Conservation (phyloP, 2,329 filamentous ascomycete species). For the Stromatinia cepivora region DNA sequence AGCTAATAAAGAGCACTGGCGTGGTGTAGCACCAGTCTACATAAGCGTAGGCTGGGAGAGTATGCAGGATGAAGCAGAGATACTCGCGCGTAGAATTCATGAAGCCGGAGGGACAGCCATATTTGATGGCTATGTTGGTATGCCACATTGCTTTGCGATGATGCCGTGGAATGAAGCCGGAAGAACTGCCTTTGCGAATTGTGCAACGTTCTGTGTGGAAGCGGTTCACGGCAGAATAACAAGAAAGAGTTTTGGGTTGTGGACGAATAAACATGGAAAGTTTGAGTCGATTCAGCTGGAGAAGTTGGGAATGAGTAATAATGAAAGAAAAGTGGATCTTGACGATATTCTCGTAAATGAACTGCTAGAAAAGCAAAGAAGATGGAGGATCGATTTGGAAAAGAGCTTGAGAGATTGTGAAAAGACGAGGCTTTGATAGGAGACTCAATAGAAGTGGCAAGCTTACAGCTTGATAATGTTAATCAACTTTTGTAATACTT, state of each 20-base stretch:
- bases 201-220: slow-evolving; percentile 6
- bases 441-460: not conserved
- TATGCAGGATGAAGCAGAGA: slow-evolving; percentile 65
- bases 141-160: slow-evolving; percentile 74
- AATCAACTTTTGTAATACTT: not conserved
- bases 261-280: slow-evolving; percentile 14
- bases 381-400: slow-evolving; percentile 16
- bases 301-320: slow-evolving; percentile 10
- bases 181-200: slow-evolving; percentile 18
- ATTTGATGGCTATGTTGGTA: slow-evolving; percentile 74
- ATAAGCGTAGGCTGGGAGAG: slow-evolving; percentile 71
- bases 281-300: not conserved
- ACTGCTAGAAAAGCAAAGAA: slow-evolving; percentile 7
- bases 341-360: slow-evolving; percentile 9
- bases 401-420: not conserved
- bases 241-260: not conserved
- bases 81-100: slow-evolving; percentile 57
- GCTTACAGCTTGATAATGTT: no score
- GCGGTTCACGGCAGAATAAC: slow-evolving; percentile 2
- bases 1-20: slow-evolving; percentile 54
- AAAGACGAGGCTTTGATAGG: not conserved
- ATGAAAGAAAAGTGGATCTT: slow-evolving; percentile 15
- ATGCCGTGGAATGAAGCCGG: slow-evolving; percentile 40
- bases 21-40: slow-evolving; percentile 63
- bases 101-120: slow-evolving; percentile 60